Base-by-base conservation (phyloP, 2,329 filamentous ascomycete genomes). In the Ophiostoma novo-ulmi region DNA sequence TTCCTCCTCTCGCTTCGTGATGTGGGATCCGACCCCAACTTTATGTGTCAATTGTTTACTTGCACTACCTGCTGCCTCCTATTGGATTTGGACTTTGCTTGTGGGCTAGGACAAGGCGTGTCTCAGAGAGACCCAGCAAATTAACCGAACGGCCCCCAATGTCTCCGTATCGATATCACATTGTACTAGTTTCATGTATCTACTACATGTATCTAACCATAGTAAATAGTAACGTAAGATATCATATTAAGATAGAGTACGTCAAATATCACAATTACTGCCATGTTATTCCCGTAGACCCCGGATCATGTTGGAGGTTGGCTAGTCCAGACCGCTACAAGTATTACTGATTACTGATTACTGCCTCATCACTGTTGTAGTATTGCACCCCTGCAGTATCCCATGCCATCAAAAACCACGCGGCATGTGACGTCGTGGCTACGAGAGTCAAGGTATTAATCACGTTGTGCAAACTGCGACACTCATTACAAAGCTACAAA, bases 111-210 rank as follows among this genome's bases (percentile, higher is more conserved):
- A 22, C 52, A 58, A 26, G 44, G 48, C 48, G 22, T 58, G 52
- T 58, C 52, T 58, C n/a, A 26, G 52, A 58, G n/a, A n/a, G n/a
- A 26, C 13, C 52, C 52, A 58, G 52, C 52, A 58, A 58, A 58
- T 26, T 58, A 58, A 58, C 52, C 52, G 52, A 48, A 58, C 52
- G 52, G 52, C 52, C 52, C 52, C 52, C 52, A 58, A 58, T 26
- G n/a, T 55, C 48, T 39, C 7, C 38, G 38, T 39, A 44, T 44
- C 44, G 20, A 48, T 48, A 48, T 48, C 44, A 48, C 17, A n/a
- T 48, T 48, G 38, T 31, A 31, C 31, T 31, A 31, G 31, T 31
- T 31, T 31, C 31, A 31, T 31, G 31, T 31, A 31, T 31, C 39
- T 44, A 48, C 14, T 48, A 48, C 44, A 20, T 7, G 17, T 17